Evolutionary conservation across 1,284 basidiomycete genomes (phyloP), one percentile per base, ranked within the genome.

Genomic region (Pseudozyma thailandica): DNA sequence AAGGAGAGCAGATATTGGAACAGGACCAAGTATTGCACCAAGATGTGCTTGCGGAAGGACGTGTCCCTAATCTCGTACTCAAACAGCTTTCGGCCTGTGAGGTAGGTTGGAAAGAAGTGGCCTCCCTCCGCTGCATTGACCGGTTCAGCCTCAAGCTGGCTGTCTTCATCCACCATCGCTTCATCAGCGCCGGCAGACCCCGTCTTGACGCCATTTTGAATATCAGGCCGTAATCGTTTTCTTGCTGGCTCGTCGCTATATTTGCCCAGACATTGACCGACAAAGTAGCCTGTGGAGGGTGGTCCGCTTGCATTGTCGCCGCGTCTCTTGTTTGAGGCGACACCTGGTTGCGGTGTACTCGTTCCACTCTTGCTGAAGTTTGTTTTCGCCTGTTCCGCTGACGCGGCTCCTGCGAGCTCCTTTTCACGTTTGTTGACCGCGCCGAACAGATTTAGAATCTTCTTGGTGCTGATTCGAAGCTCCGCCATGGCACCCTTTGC

Each of bases 51-150:
- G 21, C 93, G 90, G 84, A 95, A 95, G 65, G 90, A 88, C 0
- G 90, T 90, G 78, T 94, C 92, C 20, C 91, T 90, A 59, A 94
- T 88, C 45, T 95, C 92, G 50, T 94, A 88, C 50, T 92, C 92
- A 26, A 94, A 86, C 20, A 95, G 84, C 43, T 92, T 91, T 0
- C 91, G 90, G 59, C 89, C 92, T 0, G 92, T 94, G 41, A 95
- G 85, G 83, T 92, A 94, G 80, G 93, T 94, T 13, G 93, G 92
- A 78, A 94, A 94, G 84, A 94, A 94, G 81, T 92, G 92, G 70
- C 54, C 66, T 13, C 86, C 88, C 30, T 83, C 83, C 16, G 72
- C 72, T n/a, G 74, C 63, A 3, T 28, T 42, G 13, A 37, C 47
- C 4, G 48, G 50, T 26, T 38, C 50, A 4, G 51, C 37, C 18